Base-by-base conservation (phyloP, 805 yeast species). In the Candida peoriensis region DNA sequence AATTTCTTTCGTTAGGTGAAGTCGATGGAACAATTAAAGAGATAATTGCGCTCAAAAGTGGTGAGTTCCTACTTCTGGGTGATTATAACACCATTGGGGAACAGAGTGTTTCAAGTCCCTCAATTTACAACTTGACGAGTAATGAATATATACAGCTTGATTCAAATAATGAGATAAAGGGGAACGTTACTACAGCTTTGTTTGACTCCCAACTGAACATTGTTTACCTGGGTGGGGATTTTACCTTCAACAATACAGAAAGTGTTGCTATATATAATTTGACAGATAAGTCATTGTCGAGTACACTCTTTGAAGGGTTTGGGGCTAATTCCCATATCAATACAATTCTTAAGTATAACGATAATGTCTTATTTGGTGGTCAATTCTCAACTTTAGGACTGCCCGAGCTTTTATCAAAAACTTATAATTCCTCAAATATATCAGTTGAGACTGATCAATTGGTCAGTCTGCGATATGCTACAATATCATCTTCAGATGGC, bases 201-300 rank as follows among this genome's bases (percentile, higher is more conserved):
- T 72, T 76, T 36, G 79, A 78, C 57, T 31, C 44, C 2, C 67
- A 64, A 29, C 55, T 60, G 22, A 58, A 70, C 16, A 37, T 74
- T 16, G 69, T 86, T 0, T 87, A 84, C 50, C 70, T 85, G 32
- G 98, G 97, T 8, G 98, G 98, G 15, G 68, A 74, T 39, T 74
- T 90, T 45, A 54, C 66, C 6, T 78, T 66, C 53, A 65, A 73
- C 37, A 55, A 61, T 30, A 65, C 78, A 7, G 50, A 66, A 44
- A 81, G 87, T 33, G 82, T 74, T 0, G 78, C 83, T 8, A 59
- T 76, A 5, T 90, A 85, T 68, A 70, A 85, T 57, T 50, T 61
- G 12, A 44, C 69, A 1, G 46, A 69, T 4, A 47, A 65, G 15
- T 21, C 57, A 3, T 58, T 84, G 25, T 33, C 50, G 2, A 52